Base-by-base conservation (phyloP, 2,329 filamentous ascomycete genomes). In the Cercospora sp. region DNA sequence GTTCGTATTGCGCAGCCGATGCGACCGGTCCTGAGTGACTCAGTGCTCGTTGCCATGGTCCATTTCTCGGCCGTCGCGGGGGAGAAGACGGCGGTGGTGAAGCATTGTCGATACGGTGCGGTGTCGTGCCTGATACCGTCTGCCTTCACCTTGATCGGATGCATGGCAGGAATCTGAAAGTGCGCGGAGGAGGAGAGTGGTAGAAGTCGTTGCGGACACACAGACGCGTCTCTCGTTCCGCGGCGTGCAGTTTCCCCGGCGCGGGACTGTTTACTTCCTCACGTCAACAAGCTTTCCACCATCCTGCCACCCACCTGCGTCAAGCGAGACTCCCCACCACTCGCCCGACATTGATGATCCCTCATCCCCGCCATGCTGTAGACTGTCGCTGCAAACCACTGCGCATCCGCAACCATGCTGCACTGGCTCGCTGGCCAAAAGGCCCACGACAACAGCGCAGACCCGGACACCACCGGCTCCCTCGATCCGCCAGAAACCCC, bases 401-500 rank as follows among this genome's bases (percentile, higher is more conserved):
- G 28, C 53, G n/a, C 53, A 28, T 31, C 31, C 26, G 33, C 64
- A 20, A 72, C 53, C 30, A 78, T 78, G 76, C 69, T 78, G 60
- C 73, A 77, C 61, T 78, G 76, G 76, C 72, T 78, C n/a, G 76
- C 76, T 18, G 76, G 75, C 58, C 67, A 69, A 42, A 76, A 76
- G 67, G 68, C 69, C 71, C 70, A 74, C 20, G 75, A 76, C 55
- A 60, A 64, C 65, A 58, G 61, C 31, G 63, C 18, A 75, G 76
- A 77, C 64, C 70, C 74, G 8, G 75, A 75, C 66, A 76, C 81
- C 55, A 80, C 79, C n/a, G 80, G 79, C 51, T 79, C 81, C 67
- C 75, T 84, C 67, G 87, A 89, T 51, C 80, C 85, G 6, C 88
- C 87, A 60, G 87, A 89, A 71, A 90, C 89, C 1, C 88, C 89